These are phyloP conservation scores for Saturnispora saitoi DNA, from an alignment of 805 yeast genomes.

Conservation along the genomic window DNA sequence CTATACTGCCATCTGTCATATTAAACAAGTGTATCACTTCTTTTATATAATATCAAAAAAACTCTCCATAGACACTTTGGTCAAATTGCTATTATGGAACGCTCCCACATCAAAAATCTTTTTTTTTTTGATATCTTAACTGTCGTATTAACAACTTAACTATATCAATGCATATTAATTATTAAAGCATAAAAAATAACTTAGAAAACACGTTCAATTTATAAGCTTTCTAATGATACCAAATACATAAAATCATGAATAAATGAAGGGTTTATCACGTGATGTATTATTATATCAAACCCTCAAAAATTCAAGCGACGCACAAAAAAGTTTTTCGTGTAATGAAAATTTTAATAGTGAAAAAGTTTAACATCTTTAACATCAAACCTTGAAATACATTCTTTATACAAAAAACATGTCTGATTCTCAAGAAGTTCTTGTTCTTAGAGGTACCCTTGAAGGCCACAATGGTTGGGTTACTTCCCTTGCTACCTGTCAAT, in stretches of 20 bases:
- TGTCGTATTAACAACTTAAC: too few species aligned
- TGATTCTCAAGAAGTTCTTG: slow-evolving; percentile 85
- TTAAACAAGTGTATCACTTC: background rate
- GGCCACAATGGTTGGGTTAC: slow-evolving; percentile 97
- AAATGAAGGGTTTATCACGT: slow-evolving; percentile 1
- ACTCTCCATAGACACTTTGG: too few species aligned
- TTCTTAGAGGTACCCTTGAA: slow-evolving; percentile 99
- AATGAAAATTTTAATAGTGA: background rate
- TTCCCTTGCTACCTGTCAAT: slow-evolving; percentile 93
- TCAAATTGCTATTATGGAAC: too few species aligned
- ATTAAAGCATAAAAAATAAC: too few species aligned
- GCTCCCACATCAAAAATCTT: too few species aligned
- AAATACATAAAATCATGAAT: background rate
- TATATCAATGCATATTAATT: too few species aligned
- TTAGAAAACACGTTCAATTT: too few species aligned
- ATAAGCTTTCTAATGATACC: background rate
- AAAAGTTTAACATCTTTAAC: too few species aligned
- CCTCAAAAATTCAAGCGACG: background rate
- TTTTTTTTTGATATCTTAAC: too few species aligned
- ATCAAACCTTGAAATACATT: background rate
- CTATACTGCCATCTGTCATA: background rate
- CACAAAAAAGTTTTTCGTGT: slow-evolving; percentile 1
- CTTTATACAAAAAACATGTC: slow-evolving; percentile 38
- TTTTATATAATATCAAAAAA: too few species aligned
- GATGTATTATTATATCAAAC: background rate